Conservation (phyloP, 208 protist genomes). For the Acanthamoeba sp. region DNA sequence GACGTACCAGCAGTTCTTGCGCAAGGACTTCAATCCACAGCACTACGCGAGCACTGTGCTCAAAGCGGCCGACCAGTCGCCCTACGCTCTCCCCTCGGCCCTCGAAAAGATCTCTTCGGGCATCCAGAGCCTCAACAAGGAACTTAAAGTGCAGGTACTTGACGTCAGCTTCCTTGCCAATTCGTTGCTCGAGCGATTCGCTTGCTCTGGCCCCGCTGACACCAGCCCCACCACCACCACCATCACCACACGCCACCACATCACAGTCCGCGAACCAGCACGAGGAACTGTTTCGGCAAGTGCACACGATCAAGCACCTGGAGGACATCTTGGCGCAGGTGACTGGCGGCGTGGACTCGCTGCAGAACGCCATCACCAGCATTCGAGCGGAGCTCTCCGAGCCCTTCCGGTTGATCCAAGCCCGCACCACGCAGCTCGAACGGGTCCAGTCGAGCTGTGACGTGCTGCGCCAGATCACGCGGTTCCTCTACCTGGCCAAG, state of each 20-base stretch:
- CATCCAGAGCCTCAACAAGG: conserved; percentile 73
- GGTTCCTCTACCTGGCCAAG: conserved; percentile 77
- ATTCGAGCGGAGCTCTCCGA: conserved; percentile 78
- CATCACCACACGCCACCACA: neutral
- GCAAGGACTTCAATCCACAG: conserved; percentile 78
- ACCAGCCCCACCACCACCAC: neutral
- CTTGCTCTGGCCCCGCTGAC: neutral
- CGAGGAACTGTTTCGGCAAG: conserved; percentile 80
- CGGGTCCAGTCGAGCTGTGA: conserved; percentile 78
- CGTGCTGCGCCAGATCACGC: conserved; percentile 75
- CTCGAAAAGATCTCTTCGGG: conserved; percentile 75
- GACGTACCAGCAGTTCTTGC: conserved; percentile 80
- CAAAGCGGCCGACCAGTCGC: conserved; percentile 67
- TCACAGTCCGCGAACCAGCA: conserved; percentile 75
- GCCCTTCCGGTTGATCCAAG: conserved; percentile 72
- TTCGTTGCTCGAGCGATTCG: neutral
- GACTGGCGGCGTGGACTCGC: conserved; percentile 47
- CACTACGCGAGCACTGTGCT: conserved; percentile 80
- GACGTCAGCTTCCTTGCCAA: neutral
- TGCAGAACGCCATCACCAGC: conserved; percentile 76
- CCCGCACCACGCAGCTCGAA: conserved; percentile 77
- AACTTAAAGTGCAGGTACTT: conserved; percentile 77
- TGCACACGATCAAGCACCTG: conserved; percentile 78
- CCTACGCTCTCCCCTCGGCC: conserved; percentile 72
- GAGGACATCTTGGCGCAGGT: conserved; percentile 67